Conservation (phyloP, 1,139 yeast genomes). For the Yamadazyma sp. region DNA sequence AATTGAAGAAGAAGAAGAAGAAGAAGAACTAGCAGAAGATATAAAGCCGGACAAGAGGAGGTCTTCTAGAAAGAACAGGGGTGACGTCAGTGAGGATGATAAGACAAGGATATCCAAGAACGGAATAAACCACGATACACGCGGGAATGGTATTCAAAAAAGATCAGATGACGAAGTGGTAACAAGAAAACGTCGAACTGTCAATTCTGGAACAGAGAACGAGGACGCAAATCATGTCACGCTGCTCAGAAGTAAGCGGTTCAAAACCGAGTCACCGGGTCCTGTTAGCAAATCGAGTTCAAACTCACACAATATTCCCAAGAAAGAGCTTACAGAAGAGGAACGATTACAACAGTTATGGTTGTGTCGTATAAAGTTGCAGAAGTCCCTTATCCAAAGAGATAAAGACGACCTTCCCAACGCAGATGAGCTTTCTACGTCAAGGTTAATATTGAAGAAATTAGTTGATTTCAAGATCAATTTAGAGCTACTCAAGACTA, state of each 20-base stretch:
- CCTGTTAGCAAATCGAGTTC: constrained; percentile 8
- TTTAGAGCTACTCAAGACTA: constrained; percentile 51
- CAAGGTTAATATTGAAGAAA: constrained; percentile 52
- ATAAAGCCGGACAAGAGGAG: constrained; percentile 5
- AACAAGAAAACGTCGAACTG: constrained; percentile 8
- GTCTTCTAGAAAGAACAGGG: not conserved
- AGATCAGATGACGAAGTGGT: constrained; percentile 16
- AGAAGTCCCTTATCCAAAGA: constrained; percentile 45
- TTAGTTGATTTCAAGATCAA: constrained; percentile 52
- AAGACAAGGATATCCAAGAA: constrained; percentile 4
- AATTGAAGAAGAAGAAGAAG: constrained; percentile 9
- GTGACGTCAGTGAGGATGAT: not conserved
- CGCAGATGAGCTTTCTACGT: constrained; percentile 54
- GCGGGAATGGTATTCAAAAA: constrained; percentile 9
- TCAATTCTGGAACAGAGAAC: not conserved
- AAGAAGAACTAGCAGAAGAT: constrained; percentile 4
- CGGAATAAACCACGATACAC: not conserved
- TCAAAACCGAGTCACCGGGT: constrained; percentile 18
- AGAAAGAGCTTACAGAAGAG: constrained; percentile 25
- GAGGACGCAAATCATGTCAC: not conserved
- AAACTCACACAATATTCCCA: constrained; percentile 4
- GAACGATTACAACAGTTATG: constrained; percentile 48
- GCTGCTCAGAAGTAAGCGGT: constrained; percentile 9
- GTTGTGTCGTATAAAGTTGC: constrained; percentile 48
- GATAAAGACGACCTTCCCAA: constrained; percentile 46